Conservation (phyloP, 2,329 filamentous ascomycete species). For the Pezicula carpinea region DNA sequence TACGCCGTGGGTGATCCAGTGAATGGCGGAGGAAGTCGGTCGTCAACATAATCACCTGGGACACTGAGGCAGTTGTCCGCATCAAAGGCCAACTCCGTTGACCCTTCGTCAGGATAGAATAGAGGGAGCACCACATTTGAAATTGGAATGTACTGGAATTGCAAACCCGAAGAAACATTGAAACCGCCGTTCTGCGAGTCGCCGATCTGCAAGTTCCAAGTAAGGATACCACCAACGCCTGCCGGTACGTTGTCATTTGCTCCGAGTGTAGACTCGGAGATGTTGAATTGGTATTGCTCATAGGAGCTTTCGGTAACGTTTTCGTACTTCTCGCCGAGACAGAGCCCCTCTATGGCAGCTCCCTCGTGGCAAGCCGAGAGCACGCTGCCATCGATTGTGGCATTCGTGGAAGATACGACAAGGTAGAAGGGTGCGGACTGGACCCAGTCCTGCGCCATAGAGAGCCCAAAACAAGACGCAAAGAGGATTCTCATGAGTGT, state of each 20-base stretch:
- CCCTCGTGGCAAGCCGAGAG: conserved; percentile 42
- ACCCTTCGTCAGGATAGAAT: conserved; percentile 24
- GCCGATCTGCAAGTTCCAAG: conserved; percentile 16
- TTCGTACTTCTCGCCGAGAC: conserved; percentile 23
- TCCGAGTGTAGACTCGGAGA: conserved; percentile 27
- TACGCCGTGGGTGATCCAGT: conserved; percentile 11
- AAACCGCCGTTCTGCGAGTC: no score
- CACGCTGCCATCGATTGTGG: conserved; percentile 31
- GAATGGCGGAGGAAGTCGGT: conserved; percentile 30
- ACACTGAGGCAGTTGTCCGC: conserved; percentile 33
- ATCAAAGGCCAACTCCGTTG: conserved; percentile 35
- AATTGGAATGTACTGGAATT: conserved; percentile 31
- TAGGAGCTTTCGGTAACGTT: conserved; percentile 10
- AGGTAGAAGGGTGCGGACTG: conserved; percentile 40
- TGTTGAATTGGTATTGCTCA: conserved; percentile 12
- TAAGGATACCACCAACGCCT: conserved; percentile 18
- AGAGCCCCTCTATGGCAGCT: conserved; percentile 42
- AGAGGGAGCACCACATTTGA: conserved; percentile 39
- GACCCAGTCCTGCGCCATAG: conserved; percentile 25
- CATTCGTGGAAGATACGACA: conserved; percentile 33
- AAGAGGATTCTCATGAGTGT: no score
- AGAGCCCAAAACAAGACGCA: no score
- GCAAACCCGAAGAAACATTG: conserved; percentile 30
- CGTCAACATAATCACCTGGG: conserved; percentile 34
- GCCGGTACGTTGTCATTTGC: conserved; percentile 17